These are phyloP conservation scores for Dactylonectria estremocensis DNA, from an alignment of 2,329 filamentous ascomycete species.

Conservation along the genomic window DNA sequence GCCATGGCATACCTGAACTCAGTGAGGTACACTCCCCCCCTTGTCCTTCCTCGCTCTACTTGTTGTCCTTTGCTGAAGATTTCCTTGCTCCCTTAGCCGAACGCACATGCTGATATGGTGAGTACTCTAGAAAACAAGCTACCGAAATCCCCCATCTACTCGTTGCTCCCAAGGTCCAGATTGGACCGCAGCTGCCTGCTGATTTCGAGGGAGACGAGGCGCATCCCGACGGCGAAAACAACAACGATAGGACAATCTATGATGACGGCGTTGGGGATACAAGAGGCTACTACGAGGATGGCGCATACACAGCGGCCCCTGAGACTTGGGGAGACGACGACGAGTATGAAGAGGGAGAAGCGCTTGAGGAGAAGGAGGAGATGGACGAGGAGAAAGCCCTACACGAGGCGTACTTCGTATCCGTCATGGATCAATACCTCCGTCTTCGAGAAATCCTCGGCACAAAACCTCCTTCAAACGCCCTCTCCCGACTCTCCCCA, in stretches of 20 bases:
- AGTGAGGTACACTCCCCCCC: slow-evolving; percentile 73
- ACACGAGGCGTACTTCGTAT: slow-evolving; percentile 77
- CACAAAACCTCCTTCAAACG: slow-evolving; percentile 66
- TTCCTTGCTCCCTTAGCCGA: slow-evolving; percentile 29
- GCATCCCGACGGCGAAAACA: slow-evolving; percentile 49
- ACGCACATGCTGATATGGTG: slow-evolving; percentile 64
- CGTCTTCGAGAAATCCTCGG: slow-evolving; percentile 75
- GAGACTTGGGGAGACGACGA: slow-evolving; percentile 52
- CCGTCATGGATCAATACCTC: slow-evolving; percentile 76
- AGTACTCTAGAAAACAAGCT: slow-evolving; percentile 79
- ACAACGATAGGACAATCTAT: slow-evolving; percentile 63
- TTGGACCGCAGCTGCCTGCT: slow-evolving; percentile 66
- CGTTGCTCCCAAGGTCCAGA: slow-evolving; percentile 70
- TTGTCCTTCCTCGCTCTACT: slow-evolving; percentile 16
- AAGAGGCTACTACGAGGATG: slow-evolving; percentile 81
- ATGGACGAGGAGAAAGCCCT: slow-evolving; percentile 57
- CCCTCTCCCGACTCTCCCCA: slow-evolving; percentile 67
- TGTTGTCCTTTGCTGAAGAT: slow-evolving; percentile 49
- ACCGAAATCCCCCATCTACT: slow-evolving; percentile 80
- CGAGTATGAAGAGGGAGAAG: slow-evolving; percentile 48
- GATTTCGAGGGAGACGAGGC: slow-evolving; percentile 50
- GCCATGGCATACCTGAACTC: slow-evolving; percentile 79
- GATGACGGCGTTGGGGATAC: slow-evolving; percentile 65
- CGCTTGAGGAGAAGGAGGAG: slow-evolving; percentile 46
- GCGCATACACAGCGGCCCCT: slow-evolving; percentile 80